Percentiles rank a stretch among this genome's conserved stretches.
Conservation (phyloP, 768 basidiomycete species). For the Hortiboletus campestris region DNA sequence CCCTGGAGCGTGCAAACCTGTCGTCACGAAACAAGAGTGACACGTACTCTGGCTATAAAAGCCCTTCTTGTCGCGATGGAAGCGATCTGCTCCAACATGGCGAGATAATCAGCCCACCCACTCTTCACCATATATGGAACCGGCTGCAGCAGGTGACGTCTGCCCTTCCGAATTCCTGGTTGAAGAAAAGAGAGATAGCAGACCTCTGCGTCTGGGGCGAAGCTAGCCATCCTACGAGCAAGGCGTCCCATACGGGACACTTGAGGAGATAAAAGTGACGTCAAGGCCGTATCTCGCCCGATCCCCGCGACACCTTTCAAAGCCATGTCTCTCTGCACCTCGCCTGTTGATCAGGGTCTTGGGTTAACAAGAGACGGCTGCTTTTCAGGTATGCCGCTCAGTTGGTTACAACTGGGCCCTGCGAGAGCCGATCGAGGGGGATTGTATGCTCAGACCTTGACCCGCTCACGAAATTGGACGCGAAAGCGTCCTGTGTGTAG, state of each 20-base stretch:
- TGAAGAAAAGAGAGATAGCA: too few relatives aligned
- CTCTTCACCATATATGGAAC: too few relatives aligned
- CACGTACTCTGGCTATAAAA: background rate
- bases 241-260: constrained; percentile 16
- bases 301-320: constrained; percentile 62
- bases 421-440: constrained; percentile 64
- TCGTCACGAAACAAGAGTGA: too few relatives aligned
- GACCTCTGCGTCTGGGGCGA: too few relatives aligned
- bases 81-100: rapidly evolving
- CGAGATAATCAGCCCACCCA: background rate
- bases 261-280: constrained; percentile 11
- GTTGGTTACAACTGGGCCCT: constrained; percentile 55
- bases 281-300: constrained; percentile 33
- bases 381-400: constrained; percentile 71
- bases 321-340: constrained; percentile 18
- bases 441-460: constrained; percentile 77
- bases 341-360: constrained; percentile 40
- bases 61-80: background rate
- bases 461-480: constrained; percentile 61
- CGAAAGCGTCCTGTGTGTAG: constrained; percentile 43
- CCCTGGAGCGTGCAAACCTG: constrained; percentile 7
- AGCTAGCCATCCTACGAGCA: background rate
- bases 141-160: background rate
- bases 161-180: background rate
- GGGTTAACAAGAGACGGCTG: constrained; percentile 32